These are phyloP conservation scores for Alternaria dauci DNA, from an alignment of 2,329 filamentous ascomycete genomes.

Conservation along the genomic window DNA sequence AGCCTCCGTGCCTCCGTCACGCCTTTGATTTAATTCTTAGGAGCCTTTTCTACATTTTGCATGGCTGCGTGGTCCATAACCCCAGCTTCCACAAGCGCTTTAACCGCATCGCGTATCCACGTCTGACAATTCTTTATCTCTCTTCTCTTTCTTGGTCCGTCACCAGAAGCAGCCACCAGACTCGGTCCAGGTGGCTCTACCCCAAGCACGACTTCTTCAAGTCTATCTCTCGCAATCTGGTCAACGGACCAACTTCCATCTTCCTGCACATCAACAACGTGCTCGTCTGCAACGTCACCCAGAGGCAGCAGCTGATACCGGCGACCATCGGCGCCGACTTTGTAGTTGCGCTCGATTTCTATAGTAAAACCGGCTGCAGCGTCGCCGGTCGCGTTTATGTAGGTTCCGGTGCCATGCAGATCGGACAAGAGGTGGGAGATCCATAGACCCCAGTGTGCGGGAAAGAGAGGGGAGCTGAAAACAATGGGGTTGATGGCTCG, in stretches of 20 bases:
- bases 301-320: constrained; percentile 17
- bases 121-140: background rate
- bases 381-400: constrained; percentile 31
- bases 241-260: constrained; percentile 10
- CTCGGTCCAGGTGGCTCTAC: constrained; percentile 31
- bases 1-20: no score
- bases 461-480: constrained; percentile 33
- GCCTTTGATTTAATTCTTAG: background rate
- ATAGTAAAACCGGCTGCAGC: constrained; percentile 27
- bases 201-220: constrained; percentile 30
- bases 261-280: constrained; percentile 17
- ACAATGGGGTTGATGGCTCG: constrained; percentile 24
- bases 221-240: constrained; percentile 13
- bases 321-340: constrained; percentile 14
- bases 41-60: background rate
- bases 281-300: constrained; percentile 18
- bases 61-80: background rate
- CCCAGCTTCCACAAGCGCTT: background rate
- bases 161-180: constrained; percentile 15
- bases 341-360: constrained; percentile 30
- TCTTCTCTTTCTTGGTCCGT: background rate
- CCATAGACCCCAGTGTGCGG: constrained; percentile 39
- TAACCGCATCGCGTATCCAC: background rate
- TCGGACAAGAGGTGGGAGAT: constrained; percentile 16
- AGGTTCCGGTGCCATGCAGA: constrained; percentile 23